phyloP scores from a whole-genome alignment of 495 filamentous ascomycete genomes.

The Penicillium psychrofluorescens region DNA sequence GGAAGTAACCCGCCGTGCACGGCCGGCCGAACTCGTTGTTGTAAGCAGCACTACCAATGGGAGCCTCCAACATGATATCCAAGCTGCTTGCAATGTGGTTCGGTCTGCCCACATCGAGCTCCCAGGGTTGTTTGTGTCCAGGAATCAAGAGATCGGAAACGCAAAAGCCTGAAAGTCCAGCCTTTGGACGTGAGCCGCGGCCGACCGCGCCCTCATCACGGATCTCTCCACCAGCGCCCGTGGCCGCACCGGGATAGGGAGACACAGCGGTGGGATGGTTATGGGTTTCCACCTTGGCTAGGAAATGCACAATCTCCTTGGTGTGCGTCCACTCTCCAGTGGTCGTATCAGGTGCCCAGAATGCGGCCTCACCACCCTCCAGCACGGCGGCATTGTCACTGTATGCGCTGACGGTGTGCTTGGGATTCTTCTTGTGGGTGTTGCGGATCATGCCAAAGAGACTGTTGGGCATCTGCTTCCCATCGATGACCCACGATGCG shows the following conservation, averaged over 20 bases:
- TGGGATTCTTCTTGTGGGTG: slow-evolving; percentile 72
- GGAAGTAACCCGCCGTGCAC: slow-evolving; percentile 80
- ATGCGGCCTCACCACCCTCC: slow-evolving; percentile 63
- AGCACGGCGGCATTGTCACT: slow-evolving; percentile 96
- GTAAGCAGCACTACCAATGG: slow-evolving; percentile 87
- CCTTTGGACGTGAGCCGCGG: slow-evolving; percentile 85
- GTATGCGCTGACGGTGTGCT: slow-evolving; percentile 85
- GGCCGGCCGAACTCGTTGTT: slow-evolving; percentile 99
- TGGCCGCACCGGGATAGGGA: slow-evolving; percentile 75
- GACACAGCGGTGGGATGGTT: slow-evolving; percentile 97
- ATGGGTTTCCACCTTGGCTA: slow-evolving; percentile 96
- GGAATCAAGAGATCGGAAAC: slow-evolving; percentile 92
- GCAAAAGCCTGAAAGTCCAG: slow-evolving; percentile 85
- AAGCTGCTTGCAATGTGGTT: slow-evolving; percentile 85
- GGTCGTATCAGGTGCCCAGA: slow-evolving; percentile 79
- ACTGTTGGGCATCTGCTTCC: slow-evolving; percentile 63
- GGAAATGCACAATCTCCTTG: slow-evolving; percentile 80
- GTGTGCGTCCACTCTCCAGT: slow-evolving; percentile 81
- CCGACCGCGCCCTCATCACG: slow-evolving; percentile 93
- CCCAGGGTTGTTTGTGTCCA: slow-evolving; percentile 75
- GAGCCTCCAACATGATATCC: slow-evolving; percentile 96
- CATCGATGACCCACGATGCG: slow-evolving; percentile 95
- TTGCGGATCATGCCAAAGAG: slow-evolving; percentile 95
- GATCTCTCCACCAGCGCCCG: slow-evolving; percentile 91
- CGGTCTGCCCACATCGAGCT: slow-evolving; percentile 82